These are phyloP conservation scores for Aspergillus affinis DNA, from an alignment of 495 filamentous ascomycete species.

Conservation along the genomic window DNA sequence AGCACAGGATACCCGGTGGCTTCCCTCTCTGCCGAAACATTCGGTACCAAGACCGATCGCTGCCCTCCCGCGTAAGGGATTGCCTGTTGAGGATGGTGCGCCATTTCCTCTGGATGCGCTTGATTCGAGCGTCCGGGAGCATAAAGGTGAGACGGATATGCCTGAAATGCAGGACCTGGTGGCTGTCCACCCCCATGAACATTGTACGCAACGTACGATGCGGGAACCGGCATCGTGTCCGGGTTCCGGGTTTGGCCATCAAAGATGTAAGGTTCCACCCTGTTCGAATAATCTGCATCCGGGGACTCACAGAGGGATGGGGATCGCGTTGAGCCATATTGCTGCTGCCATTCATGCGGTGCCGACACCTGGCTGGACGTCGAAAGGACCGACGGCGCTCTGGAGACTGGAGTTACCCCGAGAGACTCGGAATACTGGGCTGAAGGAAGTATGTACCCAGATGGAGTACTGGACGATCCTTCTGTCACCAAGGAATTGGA, in stretches of 20 bases:
- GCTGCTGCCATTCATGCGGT: conserved; percentile 20
- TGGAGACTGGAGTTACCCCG: conserved; percentile 17
- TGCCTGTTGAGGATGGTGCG: conserved; percentile 11
- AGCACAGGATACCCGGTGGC: conserved; percentile 15
- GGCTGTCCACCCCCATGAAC: conserved; percentile 9
- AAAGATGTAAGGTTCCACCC: conserved; percentile 22
- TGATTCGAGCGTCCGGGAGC: conserved; percentile 11
- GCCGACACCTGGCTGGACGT: conserved; percentile 21
- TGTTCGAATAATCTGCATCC: conserved; percentile 21
- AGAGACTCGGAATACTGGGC: conserved; percentile 20
- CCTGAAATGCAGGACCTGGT: conserved; percentile 14
- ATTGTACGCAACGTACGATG: conserved; percentile 17
- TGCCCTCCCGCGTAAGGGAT: conserved; percentile 11
- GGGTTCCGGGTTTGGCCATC: conserved; percentile 20
- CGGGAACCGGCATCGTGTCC: conserved; percentile 11
- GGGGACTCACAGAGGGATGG: conserved; percentile 22
- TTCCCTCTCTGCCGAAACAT: conserved; percentile 13
- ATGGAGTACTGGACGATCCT: conserved; percentile 16
- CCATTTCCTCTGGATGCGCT: conserved; percentile 13
- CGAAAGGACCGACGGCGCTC: conserved; percentile 22
- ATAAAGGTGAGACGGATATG: conserved; percentile 18
- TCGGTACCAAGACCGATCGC: conserved; percentile 19
- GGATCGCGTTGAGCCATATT: conserved; percentile 21
- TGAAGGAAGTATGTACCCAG: conserved; percentile 18
- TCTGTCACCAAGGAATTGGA: conserved; percentile 9